Conservation (phyloP, 2,329 filamentous ascomycete species). For the Aspergillus caelatus region DNA sequence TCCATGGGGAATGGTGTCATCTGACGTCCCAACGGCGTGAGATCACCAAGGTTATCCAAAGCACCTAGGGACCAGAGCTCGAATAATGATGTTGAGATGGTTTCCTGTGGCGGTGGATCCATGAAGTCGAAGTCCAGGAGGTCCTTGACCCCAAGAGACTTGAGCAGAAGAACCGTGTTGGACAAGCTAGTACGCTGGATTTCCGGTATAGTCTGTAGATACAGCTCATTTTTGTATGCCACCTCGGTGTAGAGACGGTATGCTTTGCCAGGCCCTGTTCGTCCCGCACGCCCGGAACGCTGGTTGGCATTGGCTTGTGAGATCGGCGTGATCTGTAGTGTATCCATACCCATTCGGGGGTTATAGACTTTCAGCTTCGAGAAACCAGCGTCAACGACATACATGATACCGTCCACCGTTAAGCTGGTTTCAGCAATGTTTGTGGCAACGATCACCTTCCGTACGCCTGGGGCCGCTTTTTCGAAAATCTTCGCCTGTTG, state of each 20-base stretch:
- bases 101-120: constrained; percentile 97
- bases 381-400: constrained; percentile 93
- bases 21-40: constrained; percentile 81
- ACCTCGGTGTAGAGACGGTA: constrained; percentile 93
- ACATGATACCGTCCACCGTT: constrained; percentile 99
- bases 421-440: constrained; percentile 98
- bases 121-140: constrained; percentile 98
- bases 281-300: constrained; percentile 86
- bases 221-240: constrained; percentile 93
- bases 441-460: constrained; percentile 97
- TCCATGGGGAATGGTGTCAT: constrained; percentile 99
- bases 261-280: constrained; percentile 92
- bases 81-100: constrained; percentile 94
- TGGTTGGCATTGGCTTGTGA: constrained; percentile 96
- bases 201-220: constrained; percentile 94
- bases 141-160: constrained; percentile 91
- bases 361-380: constrained; percentile 99
- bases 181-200: constrained; percentile 95
- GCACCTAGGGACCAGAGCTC: constrained; percentile 96
- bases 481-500: constrained; percentile 98
- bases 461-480: constrained; percentile 81
- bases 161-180: constrained; percentile 91
- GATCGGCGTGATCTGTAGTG: constrained; percentile 94
- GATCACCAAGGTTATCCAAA: constrained; percentile 87
- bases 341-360: constrained; percentile 98